Base-by-base conservation (phyloP, 768 basidiomycete species). In the Agrocybe praecox region DNA sequence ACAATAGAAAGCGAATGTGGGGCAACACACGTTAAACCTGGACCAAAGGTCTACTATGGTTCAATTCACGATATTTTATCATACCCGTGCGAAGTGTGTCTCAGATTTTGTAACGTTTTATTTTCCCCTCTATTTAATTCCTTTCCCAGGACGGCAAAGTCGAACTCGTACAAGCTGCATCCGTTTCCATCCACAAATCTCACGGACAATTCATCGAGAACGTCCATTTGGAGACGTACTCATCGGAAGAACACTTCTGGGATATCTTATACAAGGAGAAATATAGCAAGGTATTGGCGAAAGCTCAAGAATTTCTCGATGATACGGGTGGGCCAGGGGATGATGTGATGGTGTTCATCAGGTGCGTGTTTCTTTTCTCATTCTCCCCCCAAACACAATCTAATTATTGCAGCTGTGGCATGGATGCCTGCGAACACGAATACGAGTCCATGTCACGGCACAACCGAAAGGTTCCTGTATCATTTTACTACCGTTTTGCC, bases 381-480 rank as follows among this genome's bases (percentile, higher is more conserved):
- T 42, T 46, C 49, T 9, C 19, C 42, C n/a, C 6, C 9, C 34
- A 40, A 0, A 18, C 24, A 24, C 15, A 7, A 48, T 57, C 19
- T 24, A 19, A 46, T 46, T 18, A 4, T 50, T 23, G 7, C 29
- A 96, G 94, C 62, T 93, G 92, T 59, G 96, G 96, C 1, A 94
- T 98, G 74, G 96, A 99, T 62, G 96, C 96, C 0, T 92, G 88
- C 50, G 90, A 95, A 66, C 94, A 97, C 65, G 96, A 99, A 67
- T 87, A 89, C 59, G 75, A 83, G 12, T 88, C 86, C 2, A 99
- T 99, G 96, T 94, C 92, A 22, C 79, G 96, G 15, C 96, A 99
- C 67, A 81, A 84, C 34, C 87, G 94, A n/a, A 89, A 89, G 59
- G 93, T 98, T 0, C 96, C 96, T 0, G 79, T 86, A 0, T 85